Evolutionary conservation across 2,329 filamentous ascomycete genomes (phyloP).

Genomic region (Hypoxylon sp.): DNA sequence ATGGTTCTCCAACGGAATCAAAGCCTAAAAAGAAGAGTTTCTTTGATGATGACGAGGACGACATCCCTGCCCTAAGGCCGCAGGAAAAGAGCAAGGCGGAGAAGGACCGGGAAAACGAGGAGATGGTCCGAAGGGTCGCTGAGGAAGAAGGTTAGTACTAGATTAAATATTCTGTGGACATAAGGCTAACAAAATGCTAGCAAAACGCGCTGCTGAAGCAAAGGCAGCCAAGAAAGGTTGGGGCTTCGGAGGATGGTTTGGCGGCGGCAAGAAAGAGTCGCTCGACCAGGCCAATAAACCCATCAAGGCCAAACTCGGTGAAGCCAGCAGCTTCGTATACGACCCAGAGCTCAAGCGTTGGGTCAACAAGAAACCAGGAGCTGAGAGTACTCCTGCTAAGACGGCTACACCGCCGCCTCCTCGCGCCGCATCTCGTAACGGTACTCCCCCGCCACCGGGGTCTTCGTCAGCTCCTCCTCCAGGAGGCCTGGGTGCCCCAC

Average conservation of each 20-base stretch:
- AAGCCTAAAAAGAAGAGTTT: slow-evolving; percentile 82
- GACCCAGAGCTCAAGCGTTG: slow-evolving; percentile 97
- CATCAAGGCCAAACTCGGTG: slow-evolving; percentile 94
- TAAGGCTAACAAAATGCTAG: slow-evolving; percentile 57
- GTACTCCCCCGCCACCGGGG: slow-evolving; percentile 67
- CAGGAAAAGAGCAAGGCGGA: slow-evolving; percentile 74
- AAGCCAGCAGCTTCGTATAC: slow-evolving; percentile 93
- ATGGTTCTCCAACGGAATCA: slow-evolving; percentile 63
- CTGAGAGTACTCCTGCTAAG: slow-evolving; percentile 71
- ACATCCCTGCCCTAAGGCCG: slow-evolving; percentile 68
- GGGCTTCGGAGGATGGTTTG: slow-evolving; percentile 89
- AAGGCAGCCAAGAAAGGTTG: slow-evolving; percentile 76
- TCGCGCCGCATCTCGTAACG: slow-evolving; percentile 68
- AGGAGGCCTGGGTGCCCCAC: slow-evolving; percentile 36
- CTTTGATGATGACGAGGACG: slow-evolving; percentile 85
- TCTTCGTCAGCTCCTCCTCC: slow-evolving; percentile 54
- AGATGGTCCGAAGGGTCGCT: slow-evolving; percentile 87
- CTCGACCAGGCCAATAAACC: slow-evolving; percentile 70
- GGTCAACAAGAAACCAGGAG: slow-evolving; percentile 93
- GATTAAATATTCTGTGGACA: slow-evolving; percentile 40
- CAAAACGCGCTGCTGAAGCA: slow-evolving; percentile 71
- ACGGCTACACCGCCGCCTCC: slow-evolving; percentile 85
- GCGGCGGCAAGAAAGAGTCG: slow-evolving; percentile 76
- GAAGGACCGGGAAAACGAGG: slow-evolving; percentile 84
- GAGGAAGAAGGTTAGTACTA: slow-evolving; percentile 75